Percentiles rank a stretch among this genome's conserved stretches.
Evolutionary conservation across 1,284 basidiomycete species (phyloP).

Genomic region (Rhodotorula sp.): DNA sequence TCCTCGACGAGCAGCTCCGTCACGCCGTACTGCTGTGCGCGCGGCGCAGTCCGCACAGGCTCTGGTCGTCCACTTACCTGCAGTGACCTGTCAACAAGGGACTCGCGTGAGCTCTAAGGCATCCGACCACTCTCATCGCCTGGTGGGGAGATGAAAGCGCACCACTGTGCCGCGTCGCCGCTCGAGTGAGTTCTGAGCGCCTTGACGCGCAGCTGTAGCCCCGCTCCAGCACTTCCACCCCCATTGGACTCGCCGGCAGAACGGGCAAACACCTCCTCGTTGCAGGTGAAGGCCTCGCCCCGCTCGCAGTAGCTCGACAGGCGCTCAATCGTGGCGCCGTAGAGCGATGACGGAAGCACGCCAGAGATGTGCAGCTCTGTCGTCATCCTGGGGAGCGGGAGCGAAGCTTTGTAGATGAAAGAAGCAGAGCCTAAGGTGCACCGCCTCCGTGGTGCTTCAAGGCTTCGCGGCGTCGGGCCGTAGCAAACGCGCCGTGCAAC

Average conservation of each 20-base stretch:
- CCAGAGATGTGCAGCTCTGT: conserved; percentile 33
- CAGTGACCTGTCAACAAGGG: background rate
- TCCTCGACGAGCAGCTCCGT: conserved; percentile 28
- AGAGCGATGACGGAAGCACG: conserved; percentile 5
- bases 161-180: conserved; percentile 18
- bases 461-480: background rate
- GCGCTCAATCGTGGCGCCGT: conserved; percentile 4
- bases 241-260: background rate
- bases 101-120: background rate
- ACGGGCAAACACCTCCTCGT: conserved; percentile 11
- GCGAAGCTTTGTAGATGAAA: background rate
- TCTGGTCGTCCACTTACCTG: conserved; percentile 29
- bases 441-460: background rate
- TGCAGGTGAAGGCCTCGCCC: conserved; percentile 9
- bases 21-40: conserved; percentile 22
- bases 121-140: background rate
- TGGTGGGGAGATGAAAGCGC: background rate
- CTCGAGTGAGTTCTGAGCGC: background rate
- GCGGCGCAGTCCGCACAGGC: conserved; percentile 17
- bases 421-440: background rate
- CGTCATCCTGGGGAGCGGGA: conserved; percentile 12
- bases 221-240: background rate
- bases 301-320: conserved; percentile 13
- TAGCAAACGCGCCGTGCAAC: background rate
- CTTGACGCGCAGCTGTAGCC: conserved; percentile 10